Conservation (phyloP, 2,329 filamentous ascomycete species). For the Aspergillaceae sp. region DNA sequence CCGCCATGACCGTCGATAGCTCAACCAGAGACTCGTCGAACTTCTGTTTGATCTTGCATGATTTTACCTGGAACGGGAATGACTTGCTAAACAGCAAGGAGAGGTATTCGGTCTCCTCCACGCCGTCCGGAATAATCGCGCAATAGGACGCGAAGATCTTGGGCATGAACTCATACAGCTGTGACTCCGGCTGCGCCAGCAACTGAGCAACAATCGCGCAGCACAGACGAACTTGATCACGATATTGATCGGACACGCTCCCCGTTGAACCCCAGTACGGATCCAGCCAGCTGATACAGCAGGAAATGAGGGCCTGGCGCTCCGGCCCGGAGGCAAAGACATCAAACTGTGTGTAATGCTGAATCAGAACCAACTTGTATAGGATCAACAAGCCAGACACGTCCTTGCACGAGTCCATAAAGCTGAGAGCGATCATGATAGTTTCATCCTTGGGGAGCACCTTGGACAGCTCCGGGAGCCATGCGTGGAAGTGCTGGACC, state of each 20-base stretch:
- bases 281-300: constrained; percentile 81
- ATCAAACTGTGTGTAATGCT: constrained; percentile 77
- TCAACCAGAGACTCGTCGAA: constrained; percentile 88
- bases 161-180: constrained; percentile 81
- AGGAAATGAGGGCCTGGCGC: constrained; percentile 62
- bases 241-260: constrained; percentile 74
- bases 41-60: constrained; percentile 50
- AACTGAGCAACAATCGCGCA: constrained; percentile 88
- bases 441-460: constrained; percentile 76
- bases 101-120: constrained; percentile 51
- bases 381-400: constrained; percentile 87
- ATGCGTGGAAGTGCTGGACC: constrained; percentile 93
- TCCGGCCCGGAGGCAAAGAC: constrained; percentile 75
- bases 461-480: constrained; percentile 81
- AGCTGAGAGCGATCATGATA: constrained; percentile 80
- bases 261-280: constrained; percentile 81
- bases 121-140: constrained; percentile 59
- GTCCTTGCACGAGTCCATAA: constrained; percentile 79
- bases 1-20: constrained; percentile 76
- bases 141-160: constrained; percentile 87
- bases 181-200: constrained; percentile 64
- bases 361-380: constrained; percentile 85
- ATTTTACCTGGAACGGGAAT: constrained; percentile 77
- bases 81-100: constrained; percentile 83
- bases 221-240: constrained; percentile 84